Percentiles rank a stretch among this genome's conserved stretches.
These are phyloP conservation scores for Chenopodium quinoa DNA, from an alignment of 148 eudicot species.

Conservation along the genomic window DNA sequence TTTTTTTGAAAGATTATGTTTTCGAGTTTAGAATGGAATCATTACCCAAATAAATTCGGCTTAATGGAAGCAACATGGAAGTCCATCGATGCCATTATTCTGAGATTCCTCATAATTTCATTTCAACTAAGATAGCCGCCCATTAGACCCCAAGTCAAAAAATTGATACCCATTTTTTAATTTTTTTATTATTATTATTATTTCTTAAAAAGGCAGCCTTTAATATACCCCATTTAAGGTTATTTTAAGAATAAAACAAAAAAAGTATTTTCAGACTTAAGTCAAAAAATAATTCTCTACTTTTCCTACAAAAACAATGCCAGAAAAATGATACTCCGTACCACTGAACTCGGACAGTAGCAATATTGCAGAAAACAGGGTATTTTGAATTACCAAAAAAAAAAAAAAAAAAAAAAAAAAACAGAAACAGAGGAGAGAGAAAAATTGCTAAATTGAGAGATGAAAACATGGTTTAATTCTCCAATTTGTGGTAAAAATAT, in stretches of 20 bases:
- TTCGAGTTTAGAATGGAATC: too few species aligned
- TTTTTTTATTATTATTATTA: too few species aligned
- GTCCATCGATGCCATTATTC: not conserved
- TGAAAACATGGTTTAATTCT: conserved; percentile 5
- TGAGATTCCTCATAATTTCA: not conserved
- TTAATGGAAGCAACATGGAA: not conserved
- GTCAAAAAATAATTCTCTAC: not conserved
- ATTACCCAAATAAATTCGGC: not conserved
- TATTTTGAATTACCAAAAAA: too few species aligned
- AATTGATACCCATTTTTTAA: not conserved
- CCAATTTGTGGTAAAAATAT: conserved; percentile 1
- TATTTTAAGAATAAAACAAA: not conserved
- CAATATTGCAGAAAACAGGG: not conserved
- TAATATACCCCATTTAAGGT: too few species aligned
- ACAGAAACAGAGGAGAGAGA: not conserved
- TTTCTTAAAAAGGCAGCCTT: not conserved
- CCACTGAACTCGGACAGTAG: not conserved
- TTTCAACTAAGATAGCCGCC: not conserved
- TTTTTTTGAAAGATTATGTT: too few species aligned
- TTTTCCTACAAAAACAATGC: not conserved
- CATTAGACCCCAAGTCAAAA: not conserved
- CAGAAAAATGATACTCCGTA: not conserved
- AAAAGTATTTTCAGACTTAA: not conserved
- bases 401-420: not conserved
- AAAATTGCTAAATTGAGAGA: not conserved